phyloP scores from a whole-genome alignment of 805 yeast species.

The Saccharomycopsis malanga region DNA sequence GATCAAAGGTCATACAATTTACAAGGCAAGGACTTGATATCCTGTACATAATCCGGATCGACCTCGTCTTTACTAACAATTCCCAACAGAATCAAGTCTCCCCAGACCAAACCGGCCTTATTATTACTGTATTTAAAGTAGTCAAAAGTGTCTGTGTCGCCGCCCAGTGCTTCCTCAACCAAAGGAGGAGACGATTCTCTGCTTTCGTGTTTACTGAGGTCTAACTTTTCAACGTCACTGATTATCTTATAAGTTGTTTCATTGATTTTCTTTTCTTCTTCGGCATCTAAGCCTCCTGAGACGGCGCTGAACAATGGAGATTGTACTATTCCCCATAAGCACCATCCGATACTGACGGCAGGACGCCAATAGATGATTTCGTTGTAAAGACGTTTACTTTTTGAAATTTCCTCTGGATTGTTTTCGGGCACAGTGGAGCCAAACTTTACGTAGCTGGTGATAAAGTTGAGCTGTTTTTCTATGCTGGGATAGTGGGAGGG shows the following conservation, averaged over 20 bases:
- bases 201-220: background rate
- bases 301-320: slow-evolving; percentile 36
- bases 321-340: slow-evolving; percentile 87
- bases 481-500: slow-evolving; percentile 55
- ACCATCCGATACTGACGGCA: slow-evolving; percentile 73
- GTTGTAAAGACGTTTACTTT: slow-evolving; percentile 40
- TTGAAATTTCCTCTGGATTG: slow-evolving; percentile 34
- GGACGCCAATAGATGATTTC: slow-evolving; percentile 77
- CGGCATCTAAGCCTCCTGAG: slow-evolving; percentile 32
- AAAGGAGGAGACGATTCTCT: slow-evolving; percentile 2
- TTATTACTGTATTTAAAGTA: slow-evolving; percentile 69
- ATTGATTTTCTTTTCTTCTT: slow-evolving; percentile 37
- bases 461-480: slow-evolving; percentile 61
- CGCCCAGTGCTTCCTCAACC: slow-evolving; percentile 26
- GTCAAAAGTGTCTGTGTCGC: slow-evolving; percentile 62
- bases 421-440: slow-evolving; percentile 2
- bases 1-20: slow-evolving; percentile 22
- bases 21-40: slow-evolving; percentile 31
- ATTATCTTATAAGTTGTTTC: slow-evolving; percentile 30
- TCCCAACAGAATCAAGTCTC: slow-evolving; percentile 62
- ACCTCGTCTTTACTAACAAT: slow-evolving; percentile 28
- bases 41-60: slow-evolving; percentile 28
- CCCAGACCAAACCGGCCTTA: slow-evolving; percentile 66
- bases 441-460: slow-evolving; percentile 56
- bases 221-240: slow-evolving; percentile 24